Conservation (phyloP, 768 basidiomycete species). For the Termitomyces sp. region DNA sequence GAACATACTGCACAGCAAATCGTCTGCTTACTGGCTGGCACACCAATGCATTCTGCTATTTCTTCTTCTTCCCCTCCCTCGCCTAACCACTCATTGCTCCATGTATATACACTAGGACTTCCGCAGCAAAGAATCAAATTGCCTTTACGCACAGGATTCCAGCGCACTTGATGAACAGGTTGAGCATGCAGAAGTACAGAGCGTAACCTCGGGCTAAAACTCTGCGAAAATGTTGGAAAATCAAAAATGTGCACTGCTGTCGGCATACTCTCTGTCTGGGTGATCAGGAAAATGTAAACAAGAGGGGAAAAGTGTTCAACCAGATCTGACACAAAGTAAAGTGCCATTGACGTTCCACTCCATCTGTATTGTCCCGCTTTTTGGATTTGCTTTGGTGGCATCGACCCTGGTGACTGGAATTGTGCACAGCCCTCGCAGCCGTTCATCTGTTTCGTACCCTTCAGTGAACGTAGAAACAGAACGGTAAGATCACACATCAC, state of each 20-base stretch:
- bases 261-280: constrained; percentile 52
- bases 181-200: constrained; percentile 63
- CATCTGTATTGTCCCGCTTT: constrained; percentile 64
- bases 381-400: constrained; percentile 57
- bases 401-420: constrained; percentile 49
- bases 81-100: constrained; percentile 80
- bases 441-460: constrained; percentile 47
- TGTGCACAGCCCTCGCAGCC: constrained; percentile 50
- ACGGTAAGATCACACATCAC: constrained; percentile 33
- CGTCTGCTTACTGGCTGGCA: constrained; percentile 70
- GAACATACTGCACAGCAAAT: constrained; percentile 6
- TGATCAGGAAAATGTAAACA: not conserved
- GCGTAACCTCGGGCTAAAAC: constrained; percentile 56
- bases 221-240: constrained; percentile 58
- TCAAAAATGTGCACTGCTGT: constrained; percentile 63
- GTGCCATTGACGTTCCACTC: constrained; percentile 80
- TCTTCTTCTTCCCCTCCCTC: constrained; percentile 58
- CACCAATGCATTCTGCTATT: constrained; percentile 86
- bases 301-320: constrained; percentile 28
- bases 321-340: constrained; percentile 69
- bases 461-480: not conserved
- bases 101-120: constrained; percentile 61
- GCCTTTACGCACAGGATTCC: constrained; percentile 85
- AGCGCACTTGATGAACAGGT: constrained; percentile 60
- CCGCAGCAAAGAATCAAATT: constrained; percentile 66